These are phyloP conservation scores for Venustampulla echinocandica DNA, from an alignment of 495 filamentous ascomycete species.

Conservation along the genomic window DNA sequence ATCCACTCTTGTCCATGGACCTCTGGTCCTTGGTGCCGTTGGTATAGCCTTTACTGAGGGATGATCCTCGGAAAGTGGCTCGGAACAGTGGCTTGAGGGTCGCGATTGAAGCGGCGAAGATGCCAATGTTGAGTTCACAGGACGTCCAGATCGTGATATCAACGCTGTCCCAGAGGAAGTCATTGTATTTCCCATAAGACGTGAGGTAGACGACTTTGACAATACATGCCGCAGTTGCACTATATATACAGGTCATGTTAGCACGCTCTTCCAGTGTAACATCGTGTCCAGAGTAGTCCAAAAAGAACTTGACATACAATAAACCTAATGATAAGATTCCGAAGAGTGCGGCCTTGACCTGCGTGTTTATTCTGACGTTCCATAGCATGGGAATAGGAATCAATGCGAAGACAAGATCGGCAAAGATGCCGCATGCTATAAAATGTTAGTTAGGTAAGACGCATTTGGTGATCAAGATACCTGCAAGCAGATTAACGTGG, in stretches of 20 bases:
- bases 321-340: conserved; percentile 35
- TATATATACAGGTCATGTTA: conserved; percentile 13
- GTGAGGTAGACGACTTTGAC: conserved; percentile 35
- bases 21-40: too few relatives aligned
- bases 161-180: conserved; percentile 38
- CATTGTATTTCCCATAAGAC: conserved; percentile 31
- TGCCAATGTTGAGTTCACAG: conserved; percentile 14
- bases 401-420: conserved; percentile 34
- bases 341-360: conserved; percentile 32
- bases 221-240: conserved; percentile 37
- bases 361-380: conserved; percentile 35
- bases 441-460: conserved; percentile 2
- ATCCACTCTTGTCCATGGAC: conserved; percentile 5
- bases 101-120: conserved; percentile 12
- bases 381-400: conserved; percentile 38
- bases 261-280: too few relatives aligned
- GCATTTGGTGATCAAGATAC: not conserved
- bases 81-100: conserved; percentile 10
- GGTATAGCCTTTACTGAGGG: too few relatives aligned
- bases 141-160: conserved; percentile 29
- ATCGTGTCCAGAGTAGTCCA: too few relatives aligned
- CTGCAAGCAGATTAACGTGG: not conserved
- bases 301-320: conserved; percentile 27
- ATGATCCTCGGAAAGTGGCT: too few relatives aligned
- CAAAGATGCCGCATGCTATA: conserved; percentile 6